Evolutionary conservation across 2,329 filamentous ascomycete genomes (phyloP), one percentile per base, ranked within the genome.

Genomic region (Calonectria pseudoturangicola): DNA sequence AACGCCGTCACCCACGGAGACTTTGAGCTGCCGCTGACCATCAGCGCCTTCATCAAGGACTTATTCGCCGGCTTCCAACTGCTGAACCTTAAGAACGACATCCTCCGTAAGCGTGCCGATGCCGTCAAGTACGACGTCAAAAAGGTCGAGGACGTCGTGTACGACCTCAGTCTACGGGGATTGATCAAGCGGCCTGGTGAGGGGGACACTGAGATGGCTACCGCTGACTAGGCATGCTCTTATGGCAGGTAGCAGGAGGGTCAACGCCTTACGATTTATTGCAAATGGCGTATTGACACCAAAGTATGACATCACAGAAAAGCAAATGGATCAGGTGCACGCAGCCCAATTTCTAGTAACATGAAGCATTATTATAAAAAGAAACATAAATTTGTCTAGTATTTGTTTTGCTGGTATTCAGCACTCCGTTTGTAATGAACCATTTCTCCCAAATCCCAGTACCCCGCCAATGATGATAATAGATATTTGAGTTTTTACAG

Each of bases 91-190:
- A 98, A 98, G 89, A 99, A 99, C 81, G 97, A 99, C 83, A 92
- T 92, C 27, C 86, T 99, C 81, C 91, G 97, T 72, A 95, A 95
- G 86, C 90, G 95, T 74, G 95, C 95, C 69, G 97, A 99, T 85
- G 94, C 93, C 6, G 94, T 99, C 85, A 99, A 99, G 88, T 99
- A 99, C 83, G 93, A 94, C 80, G 95, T 99, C 81, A 99, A 98
- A 89, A 96, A 98, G 83, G 95, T 98, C 15, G 97, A 99, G 87
- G 97, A 98, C 82, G 95, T 99, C 15, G 96, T 98, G 64, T 99
- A 99, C 82, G 97, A 99, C 83, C 87, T 99, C 70, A 96, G 94
- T 28, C 86, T 99, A 81, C 91, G 97, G 72, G 96, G 97, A 64
- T 84, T 98, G 81, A 89, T 97, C 62, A 91, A 93, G 54, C 87